These are phyloP conservation scores for Stereum hirsutum DNA, from an alignment of 1,284 basidiomycete species.

Conservation along the genomic window DNA sequence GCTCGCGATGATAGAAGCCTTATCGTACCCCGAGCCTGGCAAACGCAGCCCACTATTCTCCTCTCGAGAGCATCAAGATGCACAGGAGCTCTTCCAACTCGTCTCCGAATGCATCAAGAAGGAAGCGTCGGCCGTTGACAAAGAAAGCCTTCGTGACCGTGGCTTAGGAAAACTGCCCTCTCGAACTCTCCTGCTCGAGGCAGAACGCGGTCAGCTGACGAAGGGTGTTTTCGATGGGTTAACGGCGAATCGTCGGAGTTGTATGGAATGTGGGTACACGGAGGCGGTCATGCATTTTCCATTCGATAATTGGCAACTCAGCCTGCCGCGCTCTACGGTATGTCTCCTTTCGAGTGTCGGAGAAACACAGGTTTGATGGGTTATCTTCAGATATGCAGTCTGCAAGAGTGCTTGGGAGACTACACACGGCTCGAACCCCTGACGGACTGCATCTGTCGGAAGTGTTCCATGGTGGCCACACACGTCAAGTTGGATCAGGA, in stretches of 20 bases:
- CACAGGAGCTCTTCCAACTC: constrained; percentile 91
- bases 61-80: constrained; percentile 89
- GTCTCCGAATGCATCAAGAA: constrained; percentile 82
- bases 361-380: no score
- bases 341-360: constrained; percentile 20
- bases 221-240: constrained; percentile 75
- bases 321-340: constrained; percentile 55
- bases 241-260: constrained; percentile 76
- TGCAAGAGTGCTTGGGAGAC: constrained; percentile 71
- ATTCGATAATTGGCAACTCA: constrained; percentile 76
- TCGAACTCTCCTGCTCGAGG: constrained; percentile 22
- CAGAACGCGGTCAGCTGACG: constrained; percentile 29
- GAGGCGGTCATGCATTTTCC: constrained; percentile 84
- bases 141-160: constrained; percentile 55
- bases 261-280: constrained; percentile 77
- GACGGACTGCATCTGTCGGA: constrained; percentile 77
- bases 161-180: constrained; percentile 54
- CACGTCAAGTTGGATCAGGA: constrained; percentile 50
- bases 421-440: constrained; percentile 79
- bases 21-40: constrained; percentile 47
- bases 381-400: constrained; percentile 48
- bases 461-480: constrained; percentile 72
- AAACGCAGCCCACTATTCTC: constrained; percentile 62
- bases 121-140: constrained; percentile 59
- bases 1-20: constrained; percentile 58